Conservation (phyloP, 2,329 filamentous ascomycete genomes). For the Aspergillus arachidicola region DNA sequence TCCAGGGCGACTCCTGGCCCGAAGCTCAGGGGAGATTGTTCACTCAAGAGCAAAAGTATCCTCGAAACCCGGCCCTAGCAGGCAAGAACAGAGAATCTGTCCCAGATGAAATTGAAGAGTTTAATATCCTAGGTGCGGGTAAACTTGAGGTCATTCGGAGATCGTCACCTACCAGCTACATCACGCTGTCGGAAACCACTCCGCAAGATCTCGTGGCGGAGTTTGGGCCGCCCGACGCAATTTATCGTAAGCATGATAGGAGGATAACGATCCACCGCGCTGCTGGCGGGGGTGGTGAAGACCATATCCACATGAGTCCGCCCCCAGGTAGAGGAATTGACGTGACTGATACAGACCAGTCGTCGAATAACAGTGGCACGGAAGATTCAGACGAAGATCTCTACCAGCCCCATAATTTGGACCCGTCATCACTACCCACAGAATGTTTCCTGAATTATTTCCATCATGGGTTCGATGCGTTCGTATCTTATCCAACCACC, state of each 20-base stretch:
- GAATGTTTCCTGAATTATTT: constrained; percentile 97
- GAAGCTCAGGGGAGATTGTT: constrained; percentile 77
- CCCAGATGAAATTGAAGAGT: constrained; percentile 85
- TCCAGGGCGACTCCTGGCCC: constrained; percentile 87
- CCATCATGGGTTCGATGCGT: constrained; percentile 87
- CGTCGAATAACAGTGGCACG: constrained; percentile 70
- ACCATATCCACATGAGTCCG: constrained; percentile 38
- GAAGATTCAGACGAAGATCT: constrained; percentile 67
- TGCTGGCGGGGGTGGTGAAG: constrained; percentile 29
- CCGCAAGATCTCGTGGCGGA: constrained; percentile 90
- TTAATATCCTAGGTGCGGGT: constrained; percentile 77
- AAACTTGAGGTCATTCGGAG: constrained; percentile 76
- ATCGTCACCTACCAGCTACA: constrained; percentile 66
- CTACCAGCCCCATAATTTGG: constrained; percentile 60
- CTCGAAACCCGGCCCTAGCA: constrained; percentile 70
- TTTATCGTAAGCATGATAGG: constrained; percentile 88
- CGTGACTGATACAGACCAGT: constrained; percentile 71
- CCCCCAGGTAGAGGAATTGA: constrained; percentile 41
- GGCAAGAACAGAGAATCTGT: constrained; percentile 74
- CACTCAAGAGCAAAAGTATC: constrained; percentile 71
- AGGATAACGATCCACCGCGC: constrained; percentile 77
- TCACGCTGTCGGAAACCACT: constrained; percentile 81
- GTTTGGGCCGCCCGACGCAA: constrained; percentile 88
- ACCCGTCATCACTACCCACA: constrained; percentile 52
- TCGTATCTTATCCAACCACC: constrained; percentile 76